Base-by-base conservation (phyloP, 2,329 filamentous ascomycete species). In the Fusarium sp. region DNA sequence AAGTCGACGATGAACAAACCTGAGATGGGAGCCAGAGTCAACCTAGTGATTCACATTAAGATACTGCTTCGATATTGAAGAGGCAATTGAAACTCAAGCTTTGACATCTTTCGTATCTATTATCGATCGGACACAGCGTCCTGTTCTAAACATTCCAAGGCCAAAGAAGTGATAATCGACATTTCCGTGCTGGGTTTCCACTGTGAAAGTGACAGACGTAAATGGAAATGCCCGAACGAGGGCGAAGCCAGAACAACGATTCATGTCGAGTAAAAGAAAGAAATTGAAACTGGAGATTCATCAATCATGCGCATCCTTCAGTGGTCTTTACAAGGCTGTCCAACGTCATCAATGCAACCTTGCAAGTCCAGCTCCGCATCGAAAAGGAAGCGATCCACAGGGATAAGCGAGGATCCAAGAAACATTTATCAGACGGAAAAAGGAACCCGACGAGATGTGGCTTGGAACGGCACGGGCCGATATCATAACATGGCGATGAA, bases 401-500 rank as follows among this genome's bases (percentile, higher is more conserved):
- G 53, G 24, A 14, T n/a, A 33, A 45, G n/a, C 39, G 26, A 62
- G 15, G 18, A n/a, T 18, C n/a, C 7, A 44, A 33, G 14, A 33
- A 59, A 47, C 26, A 15, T 5, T 26, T 7, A 33, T 9, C 9
- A 31, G 26, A 45, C 41, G n/a, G 42, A 28, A 45, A 45, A 26
- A 12, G 33, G 8, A n/a, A 45, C 18, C 39, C 53, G 59, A 18
- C 9, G 26, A 11, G 18, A 59, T 39, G 35, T 58, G 39, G 26
- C 59, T 61, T 30, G 22, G 26, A 36, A 33, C 39, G 51, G 59
- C 59, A 59, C 59, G 51, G 59, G 39, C 39, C 53, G 39, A 59
- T 59, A 47, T 30, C 5, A 31, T 38, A 16, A 38, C 26, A 38
- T 7, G 26, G 41, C 53, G 33, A 58, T 16, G 22, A 36, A 30